phyloP scores from a whole-genome alignment of 495 filamentous ascomycete species.

The Tuber calosporum region DNA sequence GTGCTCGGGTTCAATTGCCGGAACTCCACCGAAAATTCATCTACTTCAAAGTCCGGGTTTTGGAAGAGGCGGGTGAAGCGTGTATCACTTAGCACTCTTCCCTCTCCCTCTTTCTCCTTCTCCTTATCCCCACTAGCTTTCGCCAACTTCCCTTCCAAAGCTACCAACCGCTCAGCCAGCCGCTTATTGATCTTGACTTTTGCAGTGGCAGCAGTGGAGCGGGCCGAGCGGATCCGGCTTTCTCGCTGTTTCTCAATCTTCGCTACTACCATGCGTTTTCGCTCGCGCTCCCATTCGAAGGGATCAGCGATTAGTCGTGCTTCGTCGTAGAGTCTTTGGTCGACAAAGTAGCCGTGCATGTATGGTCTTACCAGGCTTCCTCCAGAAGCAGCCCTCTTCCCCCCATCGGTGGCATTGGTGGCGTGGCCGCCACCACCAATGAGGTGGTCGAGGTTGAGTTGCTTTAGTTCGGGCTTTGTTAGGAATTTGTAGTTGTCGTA shows the following conservation, averaged over 20 bases:
- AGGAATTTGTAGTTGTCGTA: constrained; percentile 99
- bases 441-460: constrained; percentile 75
- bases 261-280: constrained; percentile 76
- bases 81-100: constrained; percentile 63
- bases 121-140: constrained; percentile 56
- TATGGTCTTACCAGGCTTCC: constrained; percentile 75
- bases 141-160: constrained; percentile 71
- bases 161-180: constrained; percentile 73
- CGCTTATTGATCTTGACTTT: constrained; percentile 71
- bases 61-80: constrained; percentile 88
- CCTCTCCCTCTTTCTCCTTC: constrained; percentile 38
- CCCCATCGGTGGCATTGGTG: constrained; percentile 52
- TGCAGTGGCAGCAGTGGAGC: neutral
- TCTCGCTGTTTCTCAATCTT: constrained; percentile 92
- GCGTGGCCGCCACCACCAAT: constrained; percentile 49
- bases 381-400: constrained; percentile 11
- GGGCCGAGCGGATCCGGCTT: constrained; percentile 61
- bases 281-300: constrained; percentile 82
- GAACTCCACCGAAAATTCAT: constrained; percentile 85
- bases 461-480: constrained; percentile 70
- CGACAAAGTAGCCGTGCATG: constrained; percentile 98
- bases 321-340: constrained; percentile 85
- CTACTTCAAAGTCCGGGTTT: constrained; percentile 84
- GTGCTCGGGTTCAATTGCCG: constrained; percentile 78
- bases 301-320: constrained; percentile 87